Conservation (phyloP, 2,329 filamentous ascomycete species). For the Ophiognomonia clavigignenti-juglandacearum region DNA sequence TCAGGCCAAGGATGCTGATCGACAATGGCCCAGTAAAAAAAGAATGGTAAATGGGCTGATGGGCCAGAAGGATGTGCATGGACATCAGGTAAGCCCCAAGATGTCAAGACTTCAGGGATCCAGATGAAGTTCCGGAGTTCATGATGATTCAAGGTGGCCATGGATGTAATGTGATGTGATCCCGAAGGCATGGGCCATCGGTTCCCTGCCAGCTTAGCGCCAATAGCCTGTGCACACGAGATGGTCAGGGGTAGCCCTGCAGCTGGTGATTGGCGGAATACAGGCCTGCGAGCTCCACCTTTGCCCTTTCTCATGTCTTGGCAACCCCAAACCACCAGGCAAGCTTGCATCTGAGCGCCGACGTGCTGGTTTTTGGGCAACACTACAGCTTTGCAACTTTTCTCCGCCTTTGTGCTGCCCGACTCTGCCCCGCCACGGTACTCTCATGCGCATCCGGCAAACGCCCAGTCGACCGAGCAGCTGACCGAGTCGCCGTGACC, state of each 20-base stretch:
- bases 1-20: too few relatives aligned
- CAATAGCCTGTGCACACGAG: neutral
- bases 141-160: too few relatives aligned
- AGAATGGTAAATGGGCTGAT: too few relatives aligned
- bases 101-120: too few relatives aligned
- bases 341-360: neutral
- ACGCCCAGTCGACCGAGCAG: neutral
- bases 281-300: neutral
- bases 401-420: too few relatives aligned
- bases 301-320: neutral
- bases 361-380: neutral
- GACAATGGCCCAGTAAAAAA: too few relatives aligned
- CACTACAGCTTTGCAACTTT: neutral
- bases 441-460: neutral
- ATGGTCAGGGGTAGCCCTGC: neutral
- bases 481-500: too few relatives aligned
- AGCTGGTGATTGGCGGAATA: neutral
- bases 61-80: too few relatives aligned
- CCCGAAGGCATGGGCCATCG: slow-evolving; percentile 1
- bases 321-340: neutral
- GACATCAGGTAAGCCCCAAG: too few relatives aligned
- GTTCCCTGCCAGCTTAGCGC: slow-evolving; percentile 2
- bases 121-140: too few relatives aligned
- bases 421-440: too few relatives aligned
- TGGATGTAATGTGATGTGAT: too few relatives aligned